Evolutionary conservation across 176 grass and related monocot genomes (phyloP), one percentile per base, ranked within the genome.

Genomic region (Carex pumila): DNA sequence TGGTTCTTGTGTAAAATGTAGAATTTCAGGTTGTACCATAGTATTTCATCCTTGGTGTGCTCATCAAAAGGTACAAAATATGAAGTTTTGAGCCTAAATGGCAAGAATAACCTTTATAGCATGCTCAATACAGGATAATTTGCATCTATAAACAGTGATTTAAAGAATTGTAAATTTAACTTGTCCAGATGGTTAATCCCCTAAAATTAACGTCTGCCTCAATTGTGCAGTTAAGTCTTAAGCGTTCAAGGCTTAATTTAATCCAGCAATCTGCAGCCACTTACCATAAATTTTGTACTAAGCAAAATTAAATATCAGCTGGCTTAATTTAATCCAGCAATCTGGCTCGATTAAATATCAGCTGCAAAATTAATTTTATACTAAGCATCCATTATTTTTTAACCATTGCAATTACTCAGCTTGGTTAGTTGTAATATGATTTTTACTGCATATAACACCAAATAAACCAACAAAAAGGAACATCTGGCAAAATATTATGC

Each of bases 1-100:
- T 22, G 95, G 95, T 53, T 95, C 95, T 72, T 93, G 86, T 79
- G 90, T 98, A 86, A 84, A 86, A 84, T 98, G 95, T 63, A 90
- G 92, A 72, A 88, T 93, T 89, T 71, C 83, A 83, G 89, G 88
- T 86, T 98, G 92, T 67, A 88, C 53, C 8, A 80, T 88, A 50
- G 34, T 85, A 73, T 98, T 98, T 93, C 95, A 98, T 93, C 88
- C 95, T 80, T 98, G 95, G 95, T 98, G 95, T 88, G 95, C 91
- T 17, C 92, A 95, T 75, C 87, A 87, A 83, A 90, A 85, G 95
- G 95, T 98, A 91, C 87, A 25, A 13, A 54, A 74, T 79, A 15
- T 83, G 65, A 52, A 62, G 49, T 15, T 57, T 57, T 85, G 36
- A 15, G 49, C 25, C 9, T 54, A 55, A 54, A 76, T 54, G 45